A percentile compares a stretch with the other conserved stretches of the same genome.
Evolutionary conservation across 78 protist species (phyloP).

Genomic region (Isochrysis galbana): DNA sequence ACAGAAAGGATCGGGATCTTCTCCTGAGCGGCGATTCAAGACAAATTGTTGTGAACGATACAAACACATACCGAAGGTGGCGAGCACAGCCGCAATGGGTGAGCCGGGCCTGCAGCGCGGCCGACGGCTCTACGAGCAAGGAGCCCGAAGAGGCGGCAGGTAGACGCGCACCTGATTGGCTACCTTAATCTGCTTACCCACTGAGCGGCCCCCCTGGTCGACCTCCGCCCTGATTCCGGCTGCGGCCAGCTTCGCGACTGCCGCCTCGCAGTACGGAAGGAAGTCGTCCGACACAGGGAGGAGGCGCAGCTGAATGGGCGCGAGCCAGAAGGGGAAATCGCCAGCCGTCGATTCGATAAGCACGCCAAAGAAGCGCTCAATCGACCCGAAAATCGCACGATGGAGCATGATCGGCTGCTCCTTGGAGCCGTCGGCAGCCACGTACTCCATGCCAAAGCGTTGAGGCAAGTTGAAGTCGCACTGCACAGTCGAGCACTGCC

Average conservation of each 20-base stretch:
- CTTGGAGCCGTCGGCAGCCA: neutral
- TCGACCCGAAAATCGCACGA: slow-evolving; percentile 59
- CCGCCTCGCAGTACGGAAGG: neutral
- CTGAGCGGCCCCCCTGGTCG: neutral
- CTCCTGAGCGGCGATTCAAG: too few species aligned
- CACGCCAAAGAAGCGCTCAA: slow-evolving; percentile 58
- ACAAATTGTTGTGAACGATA: too few species aligned
- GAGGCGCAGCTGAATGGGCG: slow-evolving; percentile 44
- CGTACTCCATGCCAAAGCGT: slow-evolving; percentile 53
- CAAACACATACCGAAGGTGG: too few species aligned
- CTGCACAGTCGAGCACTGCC: slow-evolving; percentile 57
- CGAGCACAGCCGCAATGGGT: too few species aligned
- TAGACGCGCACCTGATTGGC: neutral
- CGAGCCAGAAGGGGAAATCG: slow-evolving; percentile 47
- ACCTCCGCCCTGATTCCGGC: slow-evolving; percentile 21
- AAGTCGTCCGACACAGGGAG: slow-evolving; percentile 3
- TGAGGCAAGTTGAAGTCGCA: slow-evolving; percentile 61
- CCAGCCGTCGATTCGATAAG: slow-evolving; percentile 38
- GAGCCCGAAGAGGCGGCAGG: too few species aligned
- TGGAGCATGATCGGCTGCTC: slow-evolving; percentile 53
- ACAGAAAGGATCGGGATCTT: neutral
- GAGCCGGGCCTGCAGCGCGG: too few species aligned
- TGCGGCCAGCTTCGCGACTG: neutral
- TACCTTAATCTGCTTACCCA: slow-evolving; percentile 14
- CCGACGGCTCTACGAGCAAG: too few species aligned